Evolutionary conservation across 2,329 filamentous ascomycete genomes (phyloP), one percentile per base, ranked within the genome.

Genomic region (Alternaria infectoria): DNA sequence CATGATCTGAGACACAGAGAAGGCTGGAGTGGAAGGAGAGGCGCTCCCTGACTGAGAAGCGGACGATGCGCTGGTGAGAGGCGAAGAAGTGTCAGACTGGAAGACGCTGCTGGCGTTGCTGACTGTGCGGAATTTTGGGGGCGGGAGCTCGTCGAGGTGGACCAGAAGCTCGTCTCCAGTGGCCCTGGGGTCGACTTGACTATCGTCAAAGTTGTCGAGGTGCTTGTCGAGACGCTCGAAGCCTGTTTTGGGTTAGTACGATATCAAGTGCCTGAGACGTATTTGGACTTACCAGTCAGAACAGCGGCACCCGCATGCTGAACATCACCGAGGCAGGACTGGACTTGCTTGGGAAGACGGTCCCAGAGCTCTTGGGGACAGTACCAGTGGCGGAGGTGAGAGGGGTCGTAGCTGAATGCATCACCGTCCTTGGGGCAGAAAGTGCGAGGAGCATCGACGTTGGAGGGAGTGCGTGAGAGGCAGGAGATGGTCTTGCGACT

Each of bases 241-340:
- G 26, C 72, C 76, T 77, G 46, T 46, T 45, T 11, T 8, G 17
- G 28, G 56, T 75, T 61, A 74, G 69, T 49, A 54, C 43, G 26
- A 30, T 47, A 55, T 63, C 56, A 40, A 58, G n/a, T 44, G 52
- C 36, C 56, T 36, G 57, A 61, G 44, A 59, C 57, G 62, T 63
- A 17, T 11, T 46, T 45, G 13, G 45, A 77, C 79, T 64, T 79
- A 62, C 81, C 75, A 51, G 82, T 84, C 66, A 78, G 74, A 32
- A 84, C 79, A 40, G 82, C 82, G 17, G 83, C 83, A 45, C 81
- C 83, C 54, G 82, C 77, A 51, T 80, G 79, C 66, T 81, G 78
- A 70, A 84, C 77, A 30, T 78, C 73, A 5, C 76, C 71, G 28
- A 82, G 62, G 32, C 68, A 69, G 12, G 72, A 66, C 54, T 75